Percentiles rank a stretch among this genome's conserved stretches.
These are phyloP conservation scores for Magnaporthales sp. DNA, from an alignment of 2,329 filamentous ascomycete species.

Conservation along the genomic window DNA sequence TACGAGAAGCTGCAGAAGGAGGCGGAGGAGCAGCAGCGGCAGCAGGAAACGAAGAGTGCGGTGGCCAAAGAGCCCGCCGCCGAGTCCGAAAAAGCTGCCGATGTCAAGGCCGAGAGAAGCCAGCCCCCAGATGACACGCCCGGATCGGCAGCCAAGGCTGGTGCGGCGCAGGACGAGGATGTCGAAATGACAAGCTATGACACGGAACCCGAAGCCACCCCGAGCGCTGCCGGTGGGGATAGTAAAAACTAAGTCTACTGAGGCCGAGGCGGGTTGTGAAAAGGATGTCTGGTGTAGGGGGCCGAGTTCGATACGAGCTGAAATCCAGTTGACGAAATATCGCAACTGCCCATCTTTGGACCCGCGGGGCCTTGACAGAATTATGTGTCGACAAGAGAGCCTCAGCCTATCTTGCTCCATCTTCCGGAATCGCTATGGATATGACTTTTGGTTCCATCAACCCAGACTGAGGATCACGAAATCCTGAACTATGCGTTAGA, in stretches of 20 bases:
- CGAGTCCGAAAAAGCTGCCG: not conserved
- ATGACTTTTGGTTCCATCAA: not conserved
- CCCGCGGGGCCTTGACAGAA: not conserved
- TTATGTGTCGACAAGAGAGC: not conserved
- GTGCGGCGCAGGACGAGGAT: constrained; percentile 10
- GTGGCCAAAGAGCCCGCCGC: constrained; percentile 7
- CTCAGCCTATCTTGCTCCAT: not conserved
- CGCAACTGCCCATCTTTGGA: not conserved
- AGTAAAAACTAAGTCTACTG: not conserved
- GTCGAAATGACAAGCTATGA: constrained; percentile 4
- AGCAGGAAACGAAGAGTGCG: constrained; percentile 1
- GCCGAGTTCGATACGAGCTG: not conserved
- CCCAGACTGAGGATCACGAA: not conserved
- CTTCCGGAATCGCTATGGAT: not conserved
- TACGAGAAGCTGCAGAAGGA: constrained; percentile 34
- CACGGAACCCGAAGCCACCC: not conserved
- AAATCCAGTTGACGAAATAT: not conserved
- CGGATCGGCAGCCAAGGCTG: constrained; percentile 13
- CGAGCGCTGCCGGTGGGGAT: not conserved
- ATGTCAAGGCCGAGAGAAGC: not conserved
- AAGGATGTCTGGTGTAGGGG: not conserved
- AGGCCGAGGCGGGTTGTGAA: not conserved
- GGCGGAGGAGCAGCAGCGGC: constrained; percentile 7
- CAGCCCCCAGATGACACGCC: constrained; percentile 15
- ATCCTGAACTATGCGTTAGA: not conserved